phyloP scores from a whole-genome alignment of 768 basidiomycete species.

The Suillus spraguei region DNA sequence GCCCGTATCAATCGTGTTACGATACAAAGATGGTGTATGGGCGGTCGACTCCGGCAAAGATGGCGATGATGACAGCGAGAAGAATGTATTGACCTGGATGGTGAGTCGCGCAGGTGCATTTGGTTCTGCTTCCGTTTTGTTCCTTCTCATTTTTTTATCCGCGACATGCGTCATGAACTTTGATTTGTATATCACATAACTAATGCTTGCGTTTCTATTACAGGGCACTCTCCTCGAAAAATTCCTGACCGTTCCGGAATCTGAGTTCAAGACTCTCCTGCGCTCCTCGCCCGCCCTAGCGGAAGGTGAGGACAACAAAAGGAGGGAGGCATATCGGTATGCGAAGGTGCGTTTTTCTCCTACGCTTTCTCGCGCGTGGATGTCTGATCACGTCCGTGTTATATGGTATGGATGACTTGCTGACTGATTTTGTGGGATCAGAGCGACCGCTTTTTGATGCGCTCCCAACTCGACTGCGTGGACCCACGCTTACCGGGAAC shows the following conservation, averaged over 20 bases:
- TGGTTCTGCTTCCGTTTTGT: background rate
- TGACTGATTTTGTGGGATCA: slow-evolving; percentile 29
- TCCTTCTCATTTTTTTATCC: background rate
- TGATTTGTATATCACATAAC: background rate
- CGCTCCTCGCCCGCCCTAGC: slow-evolving; percentile 34
- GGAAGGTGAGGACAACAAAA: slow-evolving; percentile 35
- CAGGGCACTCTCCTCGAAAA: slow-evolving; percentile 92
- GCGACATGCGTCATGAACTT: background rate
- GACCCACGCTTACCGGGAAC: slow-evolving; percentile 83
- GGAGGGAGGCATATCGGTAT: slow-evolving; percentile 83
- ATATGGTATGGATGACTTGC: background rate
- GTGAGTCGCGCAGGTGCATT: slow-evolving; percentile 37
- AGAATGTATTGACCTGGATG: slow-evolving; percentile 79
- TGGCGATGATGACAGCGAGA: slow-evolving; percentile 45
- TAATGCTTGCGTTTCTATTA: background rate
- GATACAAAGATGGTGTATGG: slow-evolving; percentile 67
- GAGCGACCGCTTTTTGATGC: slow-evolving; percentile 69
- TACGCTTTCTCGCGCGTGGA: slow-evolving; percentile 44
- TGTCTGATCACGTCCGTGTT: background rate
- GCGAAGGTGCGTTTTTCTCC: slow-evolving; percentile 56
- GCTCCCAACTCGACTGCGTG: slow-evolving; percentile 91
- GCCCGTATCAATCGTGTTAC: slow-evolving; percentile 70
- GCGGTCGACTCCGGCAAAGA: slow-evolving; percentile 59
- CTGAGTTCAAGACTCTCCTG: slow-evolving; percentile 62
- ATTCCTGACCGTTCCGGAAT: slow-evolving; percentile 68